These are phyloP conservation scores for Xylaria acuta DNA, from an alignment of 495 filamentous ascomycete genomes.

Conservation along the genomic window DNA sequence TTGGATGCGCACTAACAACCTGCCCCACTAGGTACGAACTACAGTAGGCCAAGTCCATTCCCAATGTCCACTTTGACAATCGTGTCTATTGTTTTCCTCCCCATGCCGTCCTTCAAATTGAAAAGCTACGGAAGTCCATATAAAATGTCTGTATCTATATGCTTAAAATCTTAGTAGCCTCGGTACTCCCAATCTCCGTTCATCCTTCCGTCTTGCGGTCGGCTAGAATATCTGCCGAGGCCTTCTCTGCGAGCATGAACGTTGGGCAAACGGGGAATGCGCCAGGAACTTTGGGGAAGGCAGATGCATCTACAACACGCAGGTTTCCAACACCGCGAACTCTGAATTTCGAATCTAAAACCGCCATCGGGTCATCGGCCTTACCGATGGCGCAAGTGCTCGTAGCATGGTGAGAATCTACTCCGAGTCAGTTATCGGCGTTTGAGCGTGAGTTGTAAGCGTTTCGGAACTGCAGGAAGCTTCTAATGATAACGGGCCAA, in stretches of 20 bases:
- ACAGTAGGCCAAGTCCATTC: too few species aligned
- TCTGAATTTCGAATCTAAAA: slow-evolving; percentile 59
- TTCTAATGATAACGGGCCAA: too few species aligned
- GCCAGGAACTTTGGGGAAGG: slow-evolving; percentile 61
- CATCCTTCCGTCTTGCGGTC: slow-evolving; percentile 49
- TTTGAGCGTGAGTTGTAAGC: background rate
- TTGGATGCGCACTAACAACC: too few species aligned
- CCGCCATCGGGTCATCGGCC: slow-evolving; percentile 54
- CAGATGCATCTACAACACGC: slow-evolving; percentile 62
- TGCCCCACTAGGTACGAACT: too few species aligned
- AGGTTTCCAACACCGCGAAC: slow-evolving; percentile 56
- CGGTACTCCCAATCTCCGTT: background rate
- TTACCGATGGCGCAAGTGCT: slow-evolving; percentile 57
- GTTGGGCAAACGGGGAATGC: slow-evolving; percentile 66
- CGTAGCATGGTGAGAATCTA: slow-evolving; percentile 56
- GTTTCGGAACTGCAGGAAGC: background rate
- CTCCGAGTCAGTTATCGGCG: background rate
- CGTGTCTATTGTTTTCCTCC: background rate
- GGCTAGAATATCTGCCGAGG: slow-evolving; percentile 63
- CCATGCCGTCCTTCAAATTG: background rate
- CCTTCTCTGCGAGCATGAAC: slow-evolving; percentile 70
- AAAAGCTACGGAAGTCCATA: background rate
- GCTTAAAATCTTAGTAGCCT: background rate
- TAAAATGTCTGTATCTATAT: background rate
- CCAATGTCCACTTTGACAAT: background rate